Conservation (phyloP, 2,329 filamentous ascomycete genomes). For the Exophiala aquamarina region DNA sequence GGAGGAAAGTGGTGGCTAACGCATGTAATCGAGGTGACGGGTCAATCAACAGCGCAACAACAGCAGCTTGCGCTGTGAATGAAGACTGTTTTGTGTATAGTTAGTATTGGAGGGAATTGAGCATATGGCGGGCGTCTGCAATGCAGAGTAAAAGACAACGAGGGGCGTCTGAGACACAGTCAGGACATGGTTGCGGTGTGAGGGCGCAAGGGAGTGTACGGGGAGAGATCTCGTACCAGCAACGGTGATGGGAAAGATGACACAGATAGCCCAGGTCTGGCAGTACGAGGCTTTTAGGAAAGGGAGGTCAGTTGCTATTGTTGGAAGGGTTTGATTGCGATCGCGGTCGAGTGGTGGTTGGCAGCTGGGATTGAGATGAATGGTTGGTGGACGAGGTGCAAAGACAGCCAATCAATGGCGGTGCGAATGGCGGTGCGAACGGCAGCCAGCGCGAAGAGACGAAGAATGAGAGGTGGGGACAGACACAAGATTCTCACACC, state of each 20-base stretch:
- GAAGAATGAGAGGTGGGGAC: slow-evolving; percentile 15
- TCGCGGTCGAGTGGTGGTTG: slow-evolving; percentile 2
- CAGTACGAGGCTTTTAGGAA: slow-evolving; percentile 20
- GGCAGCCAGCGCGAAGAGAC: slow-evolving; percentile 21
- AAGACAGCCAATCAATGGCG: slow-evolving; percentile 22
- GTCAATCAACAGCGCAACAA: background rate
- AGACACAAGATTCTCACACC: slow-evolving; percentile 14
- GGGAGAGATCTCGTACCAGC: slow-evolving; percentile 7
- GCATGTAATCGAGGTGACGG: slow-evolving; percentile 1
- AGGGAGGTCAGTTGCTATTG: slow-evolving; percentile 17
- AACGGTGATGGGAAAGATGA: background rate
- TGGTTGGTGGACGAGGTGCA: slow-evolving; percentile 23
- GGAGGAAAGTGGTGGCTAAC: background rate
- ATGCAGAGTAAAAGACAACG: slow-evolving; percentile 13
- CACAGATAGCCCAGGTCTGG: slow-evolving; percentile 3
- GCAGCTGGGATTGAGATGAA: slow-evolving; percentile 4
- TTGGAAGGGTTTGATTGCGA: slow-evolving; percentile 16
- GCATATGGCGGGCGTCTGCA: background rate
- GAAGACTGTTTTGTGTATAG: background rate
- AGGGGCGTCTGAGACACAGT: slow-evolving; percentile 16
- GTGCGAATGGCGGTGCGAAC: slow-evolving; percentile 5
- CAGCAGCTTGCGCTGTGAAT: background rate
- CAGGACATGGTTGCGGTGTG: too few species aligned
- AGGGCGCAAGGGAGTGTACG: too few species aligned
- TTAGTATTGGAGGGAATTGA: too few species aligned